Evolutionary conservation across 768 basidiomycete species (phyloP).

Genomic region (Kwoniella dendrophila): DNA sequence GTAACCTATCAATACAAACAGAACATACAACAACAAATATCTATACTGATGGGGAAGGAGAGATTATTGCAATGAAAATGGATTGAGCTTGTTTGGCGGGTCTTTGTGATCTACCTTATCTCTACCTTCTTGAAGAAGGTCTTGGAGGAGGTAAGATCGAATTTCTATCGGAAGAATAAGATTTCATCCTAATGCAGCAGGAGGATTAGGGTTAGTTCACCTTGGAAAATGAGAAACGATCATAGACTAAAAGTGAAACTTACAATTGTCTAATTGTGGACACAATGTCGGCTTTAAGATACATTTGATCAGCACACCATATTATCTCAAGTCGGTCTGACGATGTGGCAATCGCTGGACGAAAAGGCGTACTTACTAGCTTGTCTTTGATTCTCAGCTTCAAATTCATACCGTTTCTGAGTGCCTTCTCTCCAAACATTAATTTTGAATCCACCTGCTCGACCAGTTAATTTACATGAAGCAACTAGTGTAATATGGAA

Average conservation of each 20-base stretch:
- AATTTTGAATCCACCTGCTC: conserved; percentile 77
- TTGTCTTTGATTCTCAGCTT: conserved; percentile 80
- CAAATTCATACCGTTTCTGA: conserved; percentile 94
- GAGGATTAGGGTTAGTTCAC: too few relatives aligned
- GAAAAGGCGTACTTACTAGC: conserved; percentile 65
- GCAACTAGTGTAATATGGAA: conserved; percentile 88
- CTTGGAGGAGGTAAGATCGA: conserved; percentile 35
- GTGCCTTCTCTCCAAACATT: conserved; percentile 69
- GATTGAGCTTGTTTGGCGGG: too few relatives aligned
- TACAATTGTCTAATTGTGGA: conserved; percentile 38
- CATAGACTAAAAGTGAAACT: conserved; percentile 3
- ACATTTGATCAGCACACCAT: too few relatives aligned
- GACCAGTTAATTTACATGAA: conserved; percentile 68
- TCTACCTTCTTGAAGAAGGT: conserved; percentile 17
- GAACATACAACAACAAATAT: too few relatives aligned
- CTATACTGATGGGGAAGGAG: too few relatives aligned
- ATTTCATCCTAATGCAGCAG: conserved; percentile 48
- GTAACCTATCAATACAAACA: too few relatives aligned
- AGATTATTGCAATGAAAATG: too few relatives aligned
- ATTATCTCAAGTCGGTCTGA: too few relatives aligned
- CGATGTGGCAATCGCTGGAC: neutral
- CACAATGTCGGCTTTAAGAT: conserved; percentile 39
- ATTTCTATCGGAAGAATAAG: conserved; percentile 36
- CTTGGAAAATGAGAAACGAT: too few relatives aligned
- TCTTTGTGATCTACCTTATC: too few relatives aligned